These are phyloP conservation scores for Acrocalymma vagum DNA, from an alignment of 2,329 filamentous ascomycete species.

Conservation along the genomic window DNA sequence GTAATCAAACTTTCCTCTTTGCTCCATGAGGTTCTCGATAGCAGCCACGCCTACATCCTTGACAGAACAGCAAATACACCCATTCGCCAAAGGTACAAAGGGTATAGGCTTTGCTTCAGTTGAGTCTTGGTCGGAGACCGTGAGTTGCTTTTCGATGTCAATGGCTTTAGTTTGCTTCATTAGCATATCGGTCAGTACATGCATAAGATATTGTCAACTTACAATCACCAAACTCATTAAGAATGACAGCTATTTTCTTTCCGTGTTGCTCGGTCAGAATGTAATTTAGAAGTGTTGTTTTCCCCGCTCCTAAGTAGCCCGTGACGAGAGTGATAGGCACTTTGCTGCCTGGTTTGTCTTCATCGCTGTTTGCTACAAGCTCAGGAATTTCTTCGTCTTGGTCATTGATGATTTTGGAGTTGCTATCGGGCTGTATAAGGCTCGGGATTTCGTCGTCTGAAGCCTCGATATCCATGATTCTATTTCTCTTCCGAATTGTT, in stretches of 20 bases:
- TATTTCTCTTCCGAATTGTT: too few species aligned
- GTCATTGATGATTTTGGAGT: conserved; percentile 28
- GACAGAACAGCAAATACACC: conserved; percentile 97
- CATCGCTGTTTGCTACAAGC: conserved; percentile 47
- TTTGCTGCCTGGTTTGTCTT: conserved; percentile 65
- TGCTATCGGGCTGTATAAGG: conserved; percentile 62
- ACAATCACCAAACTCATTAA: conserved; percentile 71
- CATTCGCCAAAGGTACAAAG: conserved; percentile 95
- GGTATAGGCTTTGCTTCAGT: conserved; percentile 38
- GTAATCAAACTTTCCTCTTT: conserved; percentile 93
- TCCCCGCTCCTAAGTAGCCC: conserved; percentile 93
- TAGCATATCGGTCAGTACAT: background rate
- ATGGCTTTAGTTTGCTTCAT: conserved; percentile 65
- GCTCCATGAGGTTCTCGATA: conserved; percentile 95
- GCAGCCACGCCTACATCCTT: conserved; percentile 96
- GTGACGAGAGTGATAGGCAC: conserved; percentile 89
- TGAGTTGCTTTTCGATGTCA: conserved; percentile 96
- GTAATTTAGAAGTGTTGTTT: conserved; percentile 95
- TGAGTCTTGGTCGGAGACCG: conserved; percentile 67
- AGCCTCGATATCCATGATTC: conserved; percentile 24
- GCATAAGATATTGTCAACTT: conserved; percentile 1
- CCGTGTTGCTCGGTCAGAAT: conserved; percentile 94
- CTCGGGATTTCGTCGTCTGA: conserved; percentile 50
- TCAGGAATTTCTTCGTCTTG: conserved; percentile 29
- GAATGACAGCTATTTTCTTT: conserved; percentile 96